A percentile compares a stretch with the other conserved stretches of the same genome.
Conservation (phyloP, 257 asterid genomes). For the Nicotiana benthamiana region DNA sequence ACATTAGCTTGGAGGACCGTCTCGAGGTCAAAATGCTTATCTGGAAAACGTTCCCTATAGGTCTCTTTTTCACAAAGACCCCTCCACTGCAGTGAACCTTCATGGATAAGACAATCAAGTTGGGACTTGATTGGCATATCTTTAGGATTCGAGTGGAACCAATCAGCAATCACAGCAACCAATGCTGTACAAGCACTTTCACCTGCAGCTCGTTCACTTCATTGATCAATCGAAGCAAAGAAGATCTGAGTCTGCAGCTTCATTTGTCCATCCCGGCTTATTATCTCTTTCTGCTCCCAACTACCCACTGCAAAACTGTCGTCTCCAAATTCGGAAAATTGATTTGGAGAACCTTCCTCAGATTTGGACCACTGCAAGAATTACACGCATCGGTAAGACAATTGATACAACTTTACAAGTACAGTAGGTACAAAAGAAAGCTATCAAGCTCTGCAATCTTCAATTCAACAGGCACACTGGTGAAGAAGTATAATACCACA, state of each 20-base stretch:
- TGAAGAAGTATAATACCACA: not conserved
- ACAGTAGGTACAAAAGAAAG: not conserved
- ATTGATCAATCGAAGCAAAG: conserved; percentile 18
- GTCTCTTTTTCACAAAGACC: conserved; percentile 5
- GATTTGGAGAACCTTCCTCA: not conserved
- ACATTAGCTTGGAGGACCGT: conserved; percentile 6
- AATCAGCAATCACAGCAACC: conserved; percentile 15
- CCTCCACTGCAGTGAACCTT: conserved; percentile 14
- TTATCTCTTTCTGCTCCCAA: conserved; percentile 16
- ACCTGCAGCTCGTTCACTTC: conserved; percentile 14
- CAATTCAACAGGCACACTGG: not conserved
- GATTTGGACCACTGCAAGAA: conserved; percentile 9
- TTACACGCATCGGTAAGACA: not conserved
- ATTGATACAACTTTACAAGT: not conserved
- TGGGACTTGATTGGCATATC: conserved; percentile 10
- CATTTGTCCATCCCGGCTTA: conserved; percentile 14
- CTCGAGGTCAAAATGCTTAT: conserved; percentile 16
- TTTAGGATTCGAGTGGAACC: conserved; percentile 7
- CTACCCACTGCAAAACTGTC: conserved; percentile 9
- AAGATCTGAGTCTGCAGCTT: conserved; percentile 9
- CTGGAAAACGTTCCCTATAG: not conserved
- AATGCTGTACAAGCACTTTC: conserved; percentile 17
- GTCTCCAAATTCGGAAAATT: conserved; percentile 6
- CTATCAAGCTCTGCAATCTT: not conserved
- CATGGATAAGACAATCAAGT: conserved; percentile 8